These are phyloP conservation scores for Ceratocystis cubensis DNA, from an alignment of 2,329 filamentous ascomycete genomes.

Conservation along the genomic window DNA sequence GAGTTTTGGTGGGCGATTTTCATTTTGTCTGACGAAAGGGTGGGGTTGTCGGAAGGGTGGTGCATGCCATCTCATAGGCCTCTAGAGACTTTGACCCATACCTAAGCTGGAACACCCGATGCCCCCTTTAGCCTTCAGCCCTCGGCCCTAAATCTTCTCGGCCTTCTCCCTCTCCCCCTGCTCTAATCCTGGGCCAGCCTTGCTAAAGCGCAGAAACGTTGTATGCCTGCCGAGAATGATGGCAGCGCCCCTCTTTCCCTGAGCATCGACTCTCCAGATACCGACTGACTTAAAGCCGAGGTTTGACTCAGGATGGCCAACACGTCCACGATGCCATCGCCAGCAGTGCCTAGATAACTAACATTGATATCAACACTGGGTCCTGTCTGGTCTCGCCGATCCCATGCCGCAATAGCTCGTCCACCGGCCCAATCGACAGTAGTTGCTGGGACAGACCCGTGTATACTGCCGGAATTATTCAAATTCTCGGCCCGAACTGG, in stretches of 20 bases:
- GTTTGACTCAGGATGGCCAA: slow-evolving; percentile 53
- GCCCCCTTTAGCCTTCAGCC: too few relatives aligned
- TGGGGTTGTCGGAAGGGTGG: too few relatives aligned
- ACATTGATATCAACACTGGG: slow-evolving; percentile 66
- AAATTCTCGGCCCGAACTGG: slow-evolving; percentile 22
- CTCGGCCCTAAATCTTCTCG: too few relatives aligned
- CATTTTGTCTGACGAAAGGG: too few relatives aligned
- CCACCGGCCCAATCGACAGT: slow-evolving; percentile 63
- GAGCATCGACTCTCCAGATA: slow-evolving; percentile 47
- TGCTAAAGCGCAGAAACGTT: slow-evolving; percentile 37
- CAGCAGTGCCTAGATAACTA: slow-evolving; percentile 45
- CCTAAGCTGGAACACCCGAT: too few relatives aligned
- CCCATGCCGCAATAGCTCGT: slow-evolving; percentile 55
- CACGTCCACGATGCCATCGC: slow-evolving; percentile 48
- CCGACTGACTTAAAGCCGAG: slow-evolving; percentile 55
- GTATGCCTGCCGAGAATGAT: slow-evolving; percentile 56
- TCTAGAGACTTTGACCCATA: too few relatives aligned
- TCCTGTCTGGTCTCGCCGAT: slow-evolving; percentile 49
- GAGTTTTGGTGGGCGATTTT: too few relatives aligned
- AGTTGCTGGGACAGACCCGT: slow-evolving; percentile 59
- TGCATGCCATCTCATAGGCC: neutral
- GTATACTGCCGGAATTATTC: slow-evolving; percentile 41
- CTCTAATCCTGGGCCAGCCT: slow-evolving; percentile 9
- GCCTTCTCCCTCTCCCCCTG: neutral
- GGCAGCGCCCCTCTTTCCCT: slow-evolving; percentile 34